phyloP scores from a whole-genome alignment of 176 grass and related monocot species.

The Sorghum bicolor region DNA sequence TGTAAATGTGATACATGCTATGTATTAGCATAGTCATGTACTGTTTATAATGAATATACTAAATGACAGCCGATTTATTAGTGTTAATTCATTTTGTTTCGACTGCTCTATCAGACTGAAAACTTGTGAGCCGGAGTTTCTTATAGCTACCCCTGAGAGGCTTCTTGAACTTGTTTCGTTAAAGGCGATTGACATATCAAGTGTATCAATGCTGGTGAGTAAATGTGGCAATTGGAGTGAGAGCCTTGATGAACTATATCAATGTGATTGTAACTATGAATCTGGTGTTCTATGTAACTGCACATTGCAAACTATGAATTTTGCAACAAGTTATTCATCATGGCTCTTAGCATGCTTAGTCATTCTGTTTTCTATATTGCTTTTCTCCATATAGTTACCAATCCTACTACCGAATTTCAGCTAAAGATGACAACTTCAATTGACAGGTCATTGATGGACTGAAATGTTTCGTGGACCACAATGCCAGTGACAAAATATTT shows the following conservation, averaged over 20 bases:
- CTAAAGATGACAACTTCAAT: background rate
- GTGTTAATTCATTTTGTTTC: slow-evolving; percentile 23
- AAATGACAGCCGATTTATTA: background rate
- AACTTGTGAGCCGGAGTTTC: slow-evolving; percentile 84
- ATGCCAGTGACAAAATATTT: slow-evolving; percentile 36
- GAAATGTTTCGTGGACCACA: slow-evolving; percentile 41
- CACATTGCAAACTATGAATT: background rate
- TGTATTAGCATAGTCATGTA: background rate
- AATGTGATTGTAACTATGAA: background rate
- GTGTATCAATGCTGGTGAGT: slow-evolving; percentile 78
- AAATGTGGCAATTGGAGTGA: background rate
- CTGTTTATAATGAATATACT: background rate
- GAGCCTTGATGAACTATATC: background rate
- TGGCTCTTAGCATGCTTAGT: background rate
- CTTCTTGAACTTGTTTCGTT: slow-evolving; percentile 72
- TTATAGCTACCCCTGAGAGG: slow-evolving; percentile 78
- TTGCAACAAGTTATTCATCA: background rate
- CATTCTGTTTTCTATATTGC: background rate
- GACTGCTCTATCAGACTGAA: slow-evolving; percentile 49
- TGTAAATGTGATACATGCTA: background rate
- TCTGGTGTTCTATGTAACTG: background rate
- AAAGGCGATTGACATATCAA: slow-evolving; percentile 70
- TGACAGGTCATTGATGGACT: slow-evolving; percentile 80
- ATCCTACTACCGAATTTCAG: background rate
- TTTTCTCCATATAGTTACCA: background rate